Conservation (phyloP, 768 basidiomycete genomes). For the Naganishia kalamii region DNA sequence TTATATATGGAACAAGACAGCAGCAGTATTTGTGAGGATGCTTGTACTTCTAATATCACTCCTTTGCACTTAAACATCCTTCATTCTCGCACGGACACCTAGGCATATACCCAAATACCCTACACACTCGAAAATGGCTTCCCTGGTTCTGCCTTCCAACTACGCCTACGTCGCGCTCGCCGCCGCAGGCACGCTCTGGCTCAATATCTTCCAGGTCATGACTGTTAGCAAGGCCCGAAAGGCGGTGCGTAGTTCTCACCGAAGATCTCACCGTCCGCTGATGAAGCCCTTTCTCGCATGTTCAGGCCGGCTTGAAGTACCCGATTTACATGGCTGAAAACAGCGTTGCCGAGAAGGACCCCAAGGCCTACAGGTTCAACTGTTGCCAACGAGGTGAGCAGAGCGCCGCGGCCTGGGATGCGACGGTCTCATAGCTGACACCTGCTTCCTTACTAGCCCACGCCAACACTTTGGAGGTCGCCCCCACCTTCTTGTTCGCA, state of each 20-base stretch:
- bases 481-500: constrained; percentile 22
- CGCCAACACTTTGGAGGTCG: constrained; percentile 21
- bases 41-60: no score
- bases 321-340: constrained; percentile 19
- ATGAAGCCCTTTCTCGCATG: not conserved
- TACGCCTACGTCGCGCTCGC: constrained; percentile 21
- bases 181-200: constrained; percentile 6
- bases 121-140: not conserved
- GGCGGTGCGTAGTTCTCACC: not conserved
- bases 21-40: no score
- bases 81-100: no score
- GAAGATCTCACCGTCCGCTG: no score
- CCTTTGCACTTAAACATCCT: no score
- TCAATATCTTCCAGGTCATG: constrained; percentile 15
- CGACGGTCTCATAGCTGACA: not conserved
- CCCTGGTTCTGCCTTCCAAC: constrained; percentile 19
- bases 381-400: constrained; percentile 24
- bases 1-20: no score
- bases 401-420: not conserved
- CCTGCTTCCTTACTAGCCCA: constrained; percentile 13
- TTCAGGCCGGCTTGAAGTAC: constrained; percentile 22
- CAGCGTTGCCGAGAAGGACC: constrained; percentile 10
- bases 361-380: constrained; percentile 18
- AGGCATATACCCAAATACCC: no score
- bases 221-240: constrained; percentile 17